Evolutionary conservation across 2,329 filamentous ascomycete genomes (phyloP), one percentile per base, ranked within the genome.

Genomic region (Oidium heveae): DNA sequence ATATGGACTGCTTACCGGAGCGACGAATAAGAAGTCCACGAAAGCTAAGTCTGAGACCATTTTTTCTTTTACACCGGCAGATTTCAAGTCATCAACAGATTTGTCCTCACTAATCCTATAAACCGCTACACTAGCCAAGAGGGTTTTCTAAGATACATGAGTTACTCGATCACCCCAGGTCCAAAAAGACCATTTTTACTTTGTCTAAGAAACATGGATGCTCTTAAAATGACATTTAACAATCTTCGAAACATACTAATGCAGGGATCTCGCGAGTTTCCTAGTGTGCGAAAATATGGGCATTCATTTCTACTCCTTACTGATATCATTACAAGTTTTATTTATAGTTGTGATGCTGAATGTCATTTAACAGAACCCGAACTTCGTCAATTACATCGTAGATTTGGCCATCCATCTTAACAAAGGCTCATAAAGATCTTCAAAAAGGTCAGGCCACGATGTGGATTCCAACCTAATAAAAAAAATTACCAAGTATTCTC

Each of bases 171-270:
- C n/a, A n/a, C n/a, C n/a, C n/a, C n/a, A n/a, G n/a, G n/a, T n/a
- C n/a, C n/a, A n/a, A n/a, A n/a, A n/a, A n/a, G n/a, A n/a, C 34
- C 39, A 41, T 53, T 53, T 18, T 32, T 53, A 43, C 37, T 53
- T 41, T 41, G 9, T 28, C 34, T 53, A 15, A 15, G 20, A 20
- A 36, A 53, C 34, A 53, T 53, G 22, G 52, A 53, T 53, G 24
- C 9, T 24, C 20, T 51, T 8, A 33, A 28, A 8, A 16, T 51
- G 6, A 36, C n/a, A 34, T 51, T 51, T 51, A 33, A 36, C n/a
- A 36, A 51, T 20, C 28, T 51, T 28, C 28, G 28, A 51, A 51
- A 50, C 24, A 12, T 50, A 28, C 46, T 28, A 16, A 22, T 50
- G 13, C 24, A 50, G 20, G 24, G 41, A 18, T 9, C 13, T 13